Base-by-base conservation (phyloP, 208 protist species). In the Leishmania lainsoni region DNA sequence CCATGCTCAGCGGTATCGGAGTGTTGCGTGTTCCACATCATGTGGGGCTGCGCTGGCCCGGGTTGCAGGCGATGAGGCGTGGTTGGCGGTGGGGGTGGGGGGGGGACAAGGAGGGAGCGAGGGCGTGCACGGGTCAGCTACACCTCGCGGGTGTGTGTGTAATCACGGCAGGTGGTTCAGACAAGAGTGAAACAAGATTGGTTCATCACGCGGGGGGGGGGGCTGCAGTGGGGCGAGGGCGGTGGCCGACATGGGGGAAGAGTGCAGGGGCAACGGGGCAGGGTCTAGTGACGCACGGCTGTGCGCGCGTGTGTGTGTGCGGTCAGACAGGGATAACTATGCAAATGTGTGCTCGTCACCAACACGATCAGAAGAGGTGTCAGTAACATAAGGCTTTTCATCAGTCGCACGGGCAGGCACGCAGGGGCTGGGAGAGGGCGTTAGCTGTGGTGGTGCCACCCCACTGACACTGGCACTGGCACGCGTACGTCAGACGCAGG, bases 311-410 rank as follows among this genome's bases (percentile, higher is more conserved):
- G 58, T 68, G 29, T 4, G n/a, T 49, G 74, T 54, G 69, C 68
- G 51, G 61, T 86, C 83, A 86, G 83, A 86, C 83, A 86, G 83
- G 83, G 83, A 86, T 86, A 86, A 86, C 83, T 83, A 81, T 88
- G 72, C 79, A 81, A 51, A 79, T 85, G 84, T 75, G 84, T 85
- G 80, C 48, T 84, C 84, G 84, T 84, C 84, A 88, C 77, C 75
- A 54, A 83, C 8, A 65, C 9, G 82, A 56, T 88, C 76, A 86
- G 81, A 88, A 88, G 82, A 88, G 83, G 84, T 87, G 84, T 87
- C 75, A 79, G 75, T 79, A 79, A 54, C 75, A 79, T 79, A 45
- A 68, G 75, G 3, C 49, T 79, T 79, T 17, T 79, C 75, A 81
- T 81, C 78, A 81, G 52, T 76, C 39, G 68, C 78, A 75, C 78